Base-by-base conservation (phyloP, 2,329 filamentous ascomycete species). In the Talaromyces sp. region DNA sequence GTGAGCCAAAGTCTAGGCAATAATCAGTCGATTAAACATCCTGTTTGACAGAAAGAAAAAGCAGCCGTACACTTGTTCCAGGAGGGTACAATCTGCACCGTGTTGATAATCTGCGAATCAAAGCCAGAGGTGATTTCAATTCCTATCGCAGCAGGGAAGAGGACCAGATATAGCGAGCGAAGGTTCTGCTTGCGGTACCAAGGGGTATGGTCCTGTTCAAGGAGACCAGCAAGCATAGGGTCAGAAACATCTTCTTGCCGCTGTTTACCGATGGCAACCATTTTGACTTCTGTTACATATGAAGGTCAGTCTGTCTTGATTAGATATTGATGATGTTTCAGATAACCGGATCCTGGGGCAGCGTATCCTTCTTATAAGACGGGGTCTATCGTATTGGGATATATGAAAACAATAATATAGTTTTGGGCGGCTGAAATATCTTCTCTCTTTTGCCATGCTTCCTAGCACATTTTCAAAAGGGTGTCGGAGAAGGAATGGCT, bases 61-160 rank as follows among this genome's bases (percentile, higher is more conserved):
- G 22, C n/a, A 41, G 47, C 65, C 70, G 0, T 70, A 77, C 78
- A 81, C n/a, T 73, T 69, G 57, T 78, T 74, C 72, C 77, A 81
- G 5, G 72, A 69, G 45, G 72, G 70, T 24, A 77, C 73, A 65
- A 80, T 77, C 64, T 81, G 79, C 0, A 81, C 71, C 0, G 77
- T 78, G 67, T 80, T 81, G 70, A 81, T 81, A 72, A 83, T 80
- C 33, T 79, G 83, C 3, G 81, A 83, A 69, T 86, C 85, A 68
- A 87, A 87, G 0, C 85, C 85, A 3, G 84, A 85, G 0, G 85
- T 87, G 70, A 85, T 85, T 75, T 88, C 86, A 65, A 88, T 85
- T 56, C 86, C 86, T 77, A 88, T 84, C 72, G 84, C 87, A 50
- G 84, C 84, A 24, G 84, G 84, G 65, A 88, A 84, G 59, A 88